Evolutionary conservation across 2,329 filamentous ascomycete species (phyloP), one percentile per base, ranked within the genome.

Genomic region (Byssoonygena ceratinophila): DNA sequence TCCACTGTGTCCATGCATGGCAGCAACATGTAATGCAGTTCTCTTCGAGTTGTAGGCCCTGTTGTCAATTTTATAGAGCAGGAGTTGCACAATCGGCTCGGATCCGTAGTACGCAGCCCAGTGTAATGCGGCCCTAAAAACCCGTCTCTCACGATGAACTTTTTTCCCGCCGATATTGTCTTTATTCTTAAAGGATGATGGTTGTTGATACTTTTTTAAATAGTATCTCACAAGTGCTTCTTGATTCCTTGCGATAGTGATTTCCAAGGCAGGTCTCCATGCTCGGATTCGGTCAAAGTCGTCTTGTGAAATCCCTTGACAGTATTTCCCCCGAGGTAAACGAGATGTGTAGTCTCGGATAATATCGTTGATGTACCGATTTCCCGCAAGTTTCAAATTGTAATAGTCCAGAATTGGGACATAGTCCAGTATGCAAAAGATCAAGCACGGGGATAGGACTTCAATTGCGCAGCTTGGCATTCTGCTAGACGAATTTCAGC

Each of bases 361-460:
- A 34, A 48, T 50, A 3, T 40, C 50, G n/a, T 16, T 50, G 29
- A 55, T 46, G 27, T 53, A 53, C 14, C 50, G 44, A 37, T 23
- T 49, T 8, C 54, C 54, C 6, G 54, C 49, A 18, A 46, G 45
- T 22, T 50, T 53, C 25, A 55, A 31, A 27, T 11, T 18, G 14
- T 39, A 44, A 43, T 45, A 53, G 45, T 55, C 54, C 7, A 55
- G 7, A 20, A 55, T 32, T 8, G 54, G 50, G 44, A 55, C 3
- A 40, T 14, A 45, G 46, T 47, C 45, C 5, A 47, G 43, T 11
- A 55, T 16, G 14, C 3, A 25, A 9, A 43, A 16, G 31, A 55
- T n/a, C 5, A 55, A n/a, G 4, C 46, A 32, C 1, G 39, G 31
- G 1, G 44, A 18, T 14, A 55, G 41, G 4, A 14, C 18, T 44